A percentile compares a stretch with the other conserved stretches of the same genome.
Evolutionary conservation across 345 rosid species (phyloP).

Genomic region (Tarenaya hassleriana): DNA sequence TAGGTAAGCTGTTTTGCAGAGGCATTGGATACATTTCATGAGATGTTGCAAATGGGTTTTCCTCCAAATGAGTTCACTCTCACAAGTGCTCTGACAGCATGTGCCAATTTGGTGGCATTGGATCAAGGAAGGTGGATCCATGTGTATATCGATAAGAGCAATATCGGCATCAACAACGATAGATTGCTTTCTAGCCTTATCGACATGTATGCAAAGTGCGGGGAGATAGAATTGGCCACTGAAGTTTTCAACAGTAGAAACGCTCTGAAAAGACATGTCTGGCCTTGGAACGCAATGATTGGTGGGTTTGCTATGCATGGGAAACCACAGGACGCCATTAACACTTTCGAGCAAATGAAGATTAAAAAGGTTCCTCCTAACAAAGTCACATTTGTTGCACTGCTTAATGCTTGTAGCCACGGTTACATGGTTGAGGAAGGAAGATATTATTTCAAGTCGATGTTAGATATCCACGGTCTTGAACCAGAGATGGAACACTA

Average conservation of each 20-base stretch:
- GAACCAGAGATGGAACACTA: conserved; percentile 23
- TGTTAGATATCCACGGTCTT: conserved; percentile 15
- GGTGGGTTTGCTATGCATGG: conserved; percentile 26
- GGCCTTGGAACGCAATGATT: conserved; percentile 27
- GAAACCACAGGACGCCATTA: conserved; percentile 12
- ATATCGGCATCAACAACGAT: conserved; percentile 15
- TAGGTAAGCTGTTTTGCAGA: conserved; percentile 21
- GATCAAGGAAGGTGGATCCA: conserved; percentile 24
- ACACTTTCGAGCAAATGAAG: conserved; percentile 17
- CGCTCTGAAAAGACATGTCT: conserved; percentile 15
- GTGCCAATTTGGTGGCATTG: conserved; percentile 16
- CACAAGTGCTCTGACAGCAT: conserved; percentile 25
- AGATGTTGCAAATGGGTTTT: conserved; percentile 18
- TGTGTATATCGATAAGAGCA: conserved; percentile 18
- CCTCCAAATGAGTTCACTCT: conserved; percentile 25
- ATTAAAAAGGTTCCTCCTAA: conserved; percentile 15
- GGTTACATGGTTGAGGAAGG: conserved; percentile 25
- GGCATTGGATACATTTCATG: conserved; percentile 24
- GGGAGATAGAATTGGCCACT: conserved; percentile 10
- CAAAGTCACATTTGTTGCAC: conserved; percentile 21
- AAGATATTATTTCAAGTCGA: conserved; percentile 16
- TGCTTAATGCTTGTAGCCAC: conserved; percentile 25
- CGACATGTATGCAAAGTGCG: conserved; percentile 24
- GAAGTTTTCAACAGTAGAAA: conserved; percentile 21
- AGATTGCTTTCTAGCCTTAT: conserved; percentile 16